Base-by-base conservation (phyloP, 1,139 yeast genomes). In the Blastobotrys persicus region DNA sequence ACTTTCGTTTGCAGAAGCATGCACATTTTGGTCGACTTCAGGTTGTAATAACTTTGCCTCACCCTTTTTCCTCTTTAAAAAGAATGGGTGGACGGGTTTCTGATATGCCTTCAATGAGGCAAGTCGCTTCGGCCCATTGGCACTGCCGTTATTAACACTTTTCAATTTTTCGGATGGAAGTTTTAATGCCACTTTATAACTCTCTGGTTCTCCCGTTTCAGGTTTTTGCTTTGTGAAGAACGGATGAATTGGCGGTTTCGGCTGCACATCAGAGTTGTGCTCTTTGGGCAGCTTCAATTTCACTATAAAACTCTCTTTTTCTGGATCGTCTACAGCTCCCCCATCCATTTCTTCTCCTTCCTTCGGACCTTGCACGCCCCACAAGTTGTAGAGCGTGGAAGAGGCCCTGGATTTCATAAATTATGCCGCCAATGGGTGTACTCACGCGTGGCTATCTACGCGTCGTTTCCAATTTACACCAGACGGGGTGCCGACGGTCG, bases 41-140 rank as follows among this genome's bases (percentile, higher is more conserved):
- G n/a, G n/a, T n/a, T n/a, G n/a, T n/a, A n/a, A n/a, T n/a, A n/a
- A n/a, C n/a, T n/a, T 23, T 23, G 28, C 5, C 28, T 23, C 28
- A 23, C 28, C 31, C 31, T 19, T 37, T 23, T 19, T 17, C 23
- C 50, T 48, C 20, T 54, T 53, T 5, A 54, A 46, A 37, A 59
- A 59, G 50, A 59, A 59, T 5, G 62, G 61, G 50, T 59, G 63
- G 12, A 56, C 35, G 4, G 56, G 51, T 37, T 31, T 31, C 11
- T 32, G 42, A 3, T 35, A 41, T 11, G 23, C n/a, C 31, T 33
- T 28, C 33, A 13, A 17, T 17, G 31, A 40, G 13, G 31, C 11
- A 16, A 14, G 39, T 11, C 20, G 28, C 42, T 14, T 23, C 28
- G 9, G 9, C 9, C n/a, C 28, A 13, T 4, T 16, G 4, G 19